Percentiles rank a stretch among this genome's conserved stretches.
Conservation (phyloP, 2,329 filamentous ascomycete genomes). For the Dactylellina sp. region DNA sequence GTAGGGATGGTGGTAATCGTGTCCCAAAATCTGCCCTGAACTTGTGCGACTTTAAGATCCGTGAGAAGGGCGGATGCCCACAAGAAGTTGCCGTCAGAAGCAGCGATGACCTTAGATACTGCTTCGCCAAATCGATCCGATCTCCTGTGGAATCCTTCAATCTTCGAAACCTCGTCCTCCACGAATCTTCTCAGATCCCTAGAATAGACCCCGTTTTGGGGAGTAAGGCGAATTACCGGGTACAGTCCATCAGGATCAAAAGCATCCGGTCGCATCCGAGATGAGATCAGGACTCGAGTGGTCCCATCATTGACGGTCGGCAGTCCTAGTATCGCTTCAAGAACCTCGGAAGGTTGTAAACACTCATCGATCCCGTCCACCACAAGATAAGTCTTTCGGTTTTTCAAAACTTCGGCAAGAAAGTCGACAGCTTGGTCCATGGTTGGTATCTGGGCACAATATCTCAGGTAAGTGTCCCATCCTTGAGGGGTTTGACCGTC, state of each 20-base stretch:
- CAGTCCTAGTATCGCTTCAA: conserved; percentile 45
- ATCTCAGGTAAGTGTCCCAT: conserved; percentile 39
- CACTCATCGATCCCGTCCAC: conserved; percentile 54
- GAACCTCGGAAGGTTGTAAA: conserved; percentile 52
- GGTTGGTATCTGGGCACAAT: conserved; percentile 34
- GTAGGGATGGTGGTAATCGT: conserved; percentile 43
- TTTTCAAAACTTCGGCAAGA: conserved; percentile 45
- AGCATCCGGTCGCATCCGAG: conserved; percentile 55
- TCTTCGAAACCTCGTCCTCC: conserved; percentile 48
- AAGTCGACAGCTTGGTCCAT: conserved; percentile 52
- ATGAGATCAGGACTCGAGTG: conserved; percentile 49
- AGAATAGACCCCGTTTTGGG: conserved; percentile 44
- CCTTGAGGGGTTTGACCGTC: conserved; percentile 27
- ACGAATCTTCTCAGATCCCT: conserved; percentile 53
- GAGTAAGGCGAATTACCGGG: conserved; percentile 48
- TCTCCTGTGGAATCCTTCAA: conserved; percentile 48
- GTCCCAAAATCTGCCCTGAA: conserved; percentile 53
- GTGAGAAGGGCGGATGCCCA: conserved; percentile 44
- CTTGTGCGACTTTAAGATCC: conserved; percentile 52
- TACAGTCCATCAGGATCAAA: conserved; percentile 53
- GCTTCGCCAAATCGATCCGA: conserved; percentile 44
- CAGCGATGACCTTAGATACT: conserved; percentile 50
- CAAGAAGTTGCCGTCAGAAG: conserved; percentile 52
- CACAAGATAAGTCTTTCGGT: conserved; percentile 47
- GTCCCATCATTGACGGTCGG: conserved; percentile 48